Evolutionary conservation across 2,329 filamentous ascomycete genomes (phyloP).

Genomic region (Phyllosticta ampelicida): DNA sequence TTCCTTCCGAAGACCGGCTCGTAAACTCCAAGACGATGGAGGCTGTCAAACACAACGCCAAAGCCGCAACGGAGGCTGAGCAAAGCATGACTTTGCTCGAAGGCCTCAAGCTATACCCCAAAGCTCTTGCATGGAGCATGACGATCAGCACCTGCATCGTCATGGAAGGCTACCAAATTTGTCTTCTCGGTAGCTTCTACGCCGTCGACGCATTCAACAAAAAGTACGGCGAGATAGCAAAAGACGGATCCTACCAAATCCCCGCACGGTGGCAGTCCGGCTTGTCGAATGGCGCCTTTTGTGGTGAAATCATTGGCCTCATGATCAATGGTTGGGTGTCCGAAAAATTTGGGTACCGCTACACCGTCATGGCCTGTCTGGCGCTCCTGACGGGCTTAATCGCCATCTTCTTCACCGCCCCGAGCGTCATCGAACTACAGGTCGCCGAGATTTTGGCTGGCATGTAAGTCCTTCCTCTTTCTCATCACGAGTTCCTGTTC

Average conservation of each 20-base stretch:
- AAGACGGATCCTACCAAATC: constrained; percentile 31
- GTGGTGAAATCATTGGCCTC: constrained; percentile 37
- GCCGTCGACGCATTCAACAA: constrained; percentile 37
- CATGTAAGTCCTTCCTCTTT: constrained; percentile 15
- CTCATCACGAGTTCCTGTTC: neutral
- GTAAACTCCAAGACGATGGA: constrained; percentile 17
- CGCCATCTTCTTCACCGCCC: constrained; percentile 40
- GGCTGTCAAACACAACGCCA: constrained; percentile 31
- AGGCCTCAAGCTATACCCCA: constrained; percentile 73
- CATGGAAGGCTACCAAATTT: constrained; percentile 86
- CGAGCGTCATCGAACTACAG: constrained; percentile 33
- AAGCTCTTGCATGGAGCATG: constrained; percentile 73
- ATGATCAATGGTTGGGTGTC: constrained; percentile 37
- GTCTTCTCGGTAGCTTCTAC: constrained; percentile 72
- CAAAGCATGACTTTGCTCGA: constrained; percentile 50
- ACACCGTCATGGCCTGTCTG: constrained; percentile 36
- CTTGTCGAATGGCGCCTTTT: constrained; percentile 36
- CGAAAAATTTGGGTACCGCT: constrained; percentile 37
- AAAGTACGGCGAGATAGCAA: constrained; percentile 33
- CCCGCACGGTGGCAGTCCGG: constrained; percentile 38
- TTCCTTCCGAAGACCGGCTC: constrained; percentile 21
- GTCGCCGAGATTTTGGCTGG: constrained; percentile 38
- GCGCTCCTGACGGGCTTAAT: constrained; percentile 33
- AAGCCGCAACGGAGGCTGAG: constrained; percentile 37
- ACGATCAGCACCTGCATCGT: constrained; percentile 83